Base-by-base conservation (phyloP, 2,329 filamentous ascomycete species). In the Chaetomium sp. region DNA sequence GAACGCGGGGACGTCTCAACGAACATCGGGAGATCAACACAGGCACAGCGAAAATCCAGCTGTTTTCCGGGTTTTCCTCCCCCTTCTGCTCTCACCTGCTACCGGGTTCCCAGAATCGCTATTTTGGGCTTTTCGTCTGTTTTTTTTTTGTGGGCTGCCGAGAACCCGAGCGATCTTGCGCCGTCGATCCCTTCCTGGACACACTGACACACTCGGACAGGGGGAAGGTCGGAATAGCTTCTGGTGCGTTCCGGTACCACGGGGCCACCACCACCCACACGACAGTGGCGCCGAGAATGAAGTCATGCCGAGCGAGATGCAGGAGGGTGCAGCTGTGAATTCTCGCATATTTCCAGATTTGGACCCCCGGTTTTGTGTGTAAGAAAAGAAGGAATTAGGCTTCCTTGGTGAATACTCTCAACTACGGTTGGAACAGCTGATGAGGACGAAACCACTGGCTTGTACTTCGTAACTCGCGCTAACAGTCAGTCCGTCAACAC, bases 271-370 rank as follows among this genome's bases (percentile, higher is more conserved):
- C 14, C 3, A 27, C 19, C 19, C 19, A n/a, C 32, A 32, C 42
- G 34, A 38, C 2, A 37, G 52, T 45, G 37, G n/a, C 34, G 47
- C 42, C 53, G 47, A 43, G 38, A 33, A 32, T 10, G 49, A 19
- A 53, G 49, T 45, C 3, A 44, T 42, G 50, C 54, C 54, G 49
- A 41, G 54, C 49, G 40, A 49, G 45, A 40, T 37, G 36, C 49
- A 46, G 33, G 34, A 19, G 12, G 27, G 12, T 45, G 42, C 42
- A 27, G 19, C 19, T 3, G 19, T 27, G 19, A 27, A 27, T 27
- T 27, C 19, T 27, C 19, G 3, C 19, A 27, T 27, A 27, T 27
- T 27, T 27, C 19, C 19, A 27, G 19, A 27, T 27, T 27, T 27
- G 19, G 19, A 27, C 19, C 2, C 19, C 19, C 19, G 19, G 19